These are phyloP conservation scores for Colletotrichum phormii DNA, from an alignment of 2,329 filamentous ascomycete species.

Conservation along the genomic window DNA sequence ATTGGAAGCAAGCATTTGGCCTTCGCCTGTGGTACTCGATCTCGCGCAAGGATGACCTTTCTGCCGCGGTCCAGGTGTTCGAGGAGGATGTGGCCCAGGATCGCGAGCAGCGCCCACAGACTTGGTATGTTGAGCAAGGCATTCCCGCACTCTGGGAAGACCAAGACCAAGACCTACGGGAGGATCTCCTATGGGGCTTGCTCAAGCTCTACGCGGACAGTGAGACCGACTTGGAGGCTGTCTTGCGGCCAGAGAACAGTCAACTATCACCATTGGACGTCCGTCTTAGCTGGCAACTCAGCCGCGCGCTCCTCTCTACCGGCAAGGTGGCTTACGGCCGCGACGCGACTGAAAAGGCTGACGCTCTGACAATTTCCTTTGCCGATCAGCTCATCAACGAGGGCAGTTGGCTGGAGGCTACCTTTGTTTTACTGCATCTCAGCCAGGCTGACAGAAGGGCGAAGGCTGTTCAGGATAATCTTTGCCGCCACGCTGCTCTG, in stretches of 20 bases:
- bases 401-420: conserved; percentile 75
- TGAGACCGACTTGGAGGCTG: conserved; percentile 70
- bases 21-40: conserved; percentile 91
- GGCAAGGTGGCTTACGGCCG: conserved; percentile 64
- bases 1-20: conserved; percentile 95
- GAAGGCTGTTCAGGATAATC: conserved; percentile 76
- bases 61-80: conserved; percentile 79
- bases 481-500: conserved; percentile 76
- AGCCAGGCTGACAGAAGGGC: conserved; percentile 71
- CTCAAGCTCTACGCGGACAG: conserved; percentile 81
- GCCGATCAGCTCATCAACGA: conserved; percentile 71
- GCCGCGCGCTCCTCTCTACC: conserved; percentile 70
- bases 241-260: conserved; percentile 81
- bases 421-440: conserved; percentile 85
- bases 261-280: conserved; percentile 80
- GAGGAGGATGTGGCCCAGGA: conserved; percentile 78
- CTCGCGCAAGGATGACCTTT: conserved; percentile 74
- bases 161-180: conserved; percentile 65
- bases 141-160: conserved; percentile 71
- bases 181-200: conserved; percentile 89
- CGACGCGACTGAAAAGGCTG: conserved; percentile 69
- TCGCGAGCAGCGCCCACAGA: conserved; percentile 77
- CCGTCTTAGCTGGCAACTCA: conserved; percentile 87
- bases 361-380: conserved; percentile 75
- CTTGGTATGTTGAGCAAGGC: conserved; percentile 75